phyloP scores from a whole-genome alignment of 164 flowering plant species.

The Magnolia changhungtana region DNA sequence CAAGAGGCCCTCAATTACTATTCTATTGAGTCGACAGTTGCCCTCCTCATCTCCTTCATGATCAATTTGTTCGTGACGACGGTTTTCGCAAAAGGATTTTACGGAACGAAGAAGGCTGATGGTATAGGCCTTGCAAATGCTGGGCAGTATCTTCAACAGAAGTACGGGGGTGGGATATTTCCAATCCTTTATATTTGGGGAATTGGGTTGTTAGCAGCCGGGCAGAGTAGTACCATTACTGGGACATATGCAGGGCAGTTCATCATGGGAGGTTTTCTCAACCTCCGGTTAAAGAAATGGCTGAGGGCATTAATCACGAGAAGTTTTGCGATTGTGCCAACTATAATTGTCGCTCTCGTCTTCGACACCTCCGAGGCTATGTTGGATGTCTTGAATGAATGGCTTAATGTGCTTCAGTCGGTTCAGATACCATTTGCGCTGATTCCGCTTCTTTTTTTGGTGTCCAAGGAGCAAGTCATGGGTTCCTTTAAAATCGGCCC shows the following conservation, averaged over 20 bases:
- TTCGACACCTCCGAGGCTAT: constrained; percentile 68
- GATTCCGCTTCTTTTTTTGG: constrained; percentile 81
- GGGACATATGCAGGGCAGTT: constrained; percentile 99
- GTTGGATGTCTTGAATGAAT: constrained; percentile 76
- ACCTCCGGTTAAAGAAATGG: constrained; percentile 86
- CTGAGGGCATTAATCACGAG: constrained; percentile 75
- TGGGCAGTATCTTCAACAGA: constrained; percentile 77
- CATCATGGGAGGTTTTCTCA: constrained; percentile 97
- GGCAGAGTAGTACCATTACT: constrained; percentile 96
- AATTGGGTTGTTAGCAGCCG: constrained; percentile 86
- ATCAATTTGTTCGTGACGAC: constrained; percentile 86
- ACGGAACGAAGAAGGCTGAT: constrained; percentile 57
- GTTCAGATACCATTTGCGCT: constrained; percentile 89
- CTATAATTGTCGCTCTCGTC: constrained; percentile 70
- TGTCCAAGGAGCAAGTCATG: constrained; percentile 75
- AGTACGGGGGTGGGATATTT: constrained; percentile 80
- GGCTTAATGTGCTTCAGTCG: constrained; percentile 95
- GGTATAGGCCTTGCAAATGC: constrained; percentile 84
- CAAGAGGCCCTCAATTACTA: constrained; percentile 87
- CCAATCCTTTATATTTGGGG: constrained; percentile 93
- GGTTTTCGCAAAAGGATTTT: constrained; percentile 82
- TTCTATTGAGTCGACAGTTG: constrained; percentile 68
- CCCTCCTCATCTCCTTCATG: constrained; percentile 66
- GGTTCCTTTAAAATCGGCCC: constrained; percentile 71
- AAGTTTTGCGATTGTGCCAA: constrained; percentile 84